These are phyloP conservation scores for Pulveroboletus sp. DNA, from an alignment of 768 basidiomycete species.

Conservation along the genomic window DNA sequence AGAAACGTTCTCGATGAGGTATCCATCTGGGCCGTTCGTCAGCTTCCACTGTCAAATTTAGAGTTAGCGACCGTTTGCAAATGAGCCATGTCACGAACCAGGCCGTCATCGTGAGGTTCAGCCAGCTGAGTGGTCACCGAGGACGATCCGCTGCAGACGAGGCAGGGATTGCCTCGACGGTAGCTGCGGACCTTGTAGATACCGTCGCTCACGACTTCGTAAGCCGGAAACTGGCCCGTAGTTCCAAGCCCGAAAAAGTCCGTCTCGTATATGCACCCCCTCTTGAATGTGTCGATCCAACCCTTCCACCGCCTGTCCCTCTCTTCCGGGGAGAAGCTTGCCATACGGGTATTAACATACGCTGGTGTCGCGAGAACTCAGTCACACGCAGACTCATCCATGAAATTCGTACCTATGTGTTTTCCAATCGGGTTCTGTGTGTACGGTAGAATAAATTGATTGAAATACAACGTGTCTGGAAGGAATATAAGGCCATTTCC, in stretches of 20 bases:
- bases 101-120: not conserved
- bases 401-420: not conserved
- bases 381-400: not conserved
- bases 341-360: not conserved
- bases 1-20: not conserved
- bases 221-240: not conserved
- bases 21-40: not conserved
- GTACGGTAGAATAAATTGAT: not conserved
- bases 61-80: not conserved
- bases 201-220: conserved; percentile 1
- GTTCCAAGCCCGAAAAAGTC: not conserved
- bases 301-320: not conserved
- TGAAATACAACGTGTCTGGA: conserved; percentile 1
- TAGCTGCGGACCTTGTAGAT: conserved; percentile 7
- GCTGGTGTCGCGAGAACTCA: not conserved
- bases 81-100: not conserved
- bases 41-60: not conserved
- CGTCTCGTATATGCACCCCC: not conserved
- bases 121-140: not conserved
- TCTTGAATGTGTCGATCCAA: not conserved
- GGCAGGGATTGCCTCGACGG: not conserved
- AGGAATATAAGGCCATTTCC: too few relatives aligned
- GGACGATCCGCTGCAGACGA: not conserved
- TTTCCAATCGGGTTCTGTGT: not conserved
- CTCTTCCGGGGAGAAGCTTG: not conserved